Conservation (phyloP, 306 rosid species). For the Albizia julibrissin region DNA sequence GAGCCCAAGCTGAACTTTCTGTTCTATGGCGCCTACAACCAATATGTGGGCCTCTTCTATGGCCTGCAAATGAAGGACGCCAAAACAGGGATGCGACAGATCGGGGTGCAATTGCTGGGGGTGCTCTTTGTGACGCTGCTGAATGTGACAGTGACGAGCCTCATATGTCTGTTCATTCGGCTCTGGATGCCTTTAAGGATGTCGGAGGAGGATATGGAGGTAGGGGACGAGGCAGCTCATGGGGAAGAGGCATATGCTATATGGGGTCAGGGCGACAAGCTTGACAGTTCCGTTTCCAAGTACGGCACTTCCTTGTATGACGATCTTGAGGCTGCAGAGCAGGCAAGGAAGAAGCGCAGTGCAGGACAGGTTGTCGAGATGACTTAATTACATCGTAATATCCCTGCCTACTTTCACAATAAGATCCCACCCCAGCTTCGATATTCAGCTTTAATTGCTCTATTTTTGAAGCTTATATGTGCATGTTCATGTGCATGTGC, state of each 20-base stretch:
- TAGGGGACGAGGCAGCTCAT: slow-evolving; percentile 61
- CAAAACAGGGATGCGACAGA: slow-evolving; percentile 30
- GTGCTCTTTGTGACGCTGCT: slow-evolving; percentile 36
- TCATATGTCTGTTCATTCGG: slow-evolving; percentile 44
- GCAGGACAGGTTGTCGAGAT: slow-evolving; percentile 42
- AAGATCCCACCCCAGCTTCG: background rate
- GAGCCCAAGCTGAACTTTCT: slow-evolving; percentile 40
- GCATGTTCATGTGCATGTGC: background rate
- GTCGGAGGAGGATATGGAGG: slow-evolving; percentile 60
- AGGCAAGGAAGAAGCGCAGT: slow-evolving; percentile 24
- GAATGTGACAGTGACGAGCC: slow-evolving; percentile 41
- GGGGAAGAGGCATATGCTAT: slow-evolving; percentile 63
- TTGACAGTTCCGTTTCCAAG: slow-evolving; percentile 40
- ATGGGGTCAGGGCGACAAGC: slow-evolving; percentile 61
- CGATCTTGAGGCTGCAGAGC: slow-evolving; percentile 38
- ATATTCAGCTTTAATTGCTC: background rate
- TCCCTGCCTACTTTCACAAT: background rate
- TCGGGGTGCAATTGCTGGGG: slow-evolving; percentile 39
- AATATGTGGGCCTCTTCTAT: slow-evolving; percentile 49
- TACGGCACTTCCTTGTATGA: slow-evolving; percentile 46
- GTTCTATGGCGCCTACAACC: background rate
- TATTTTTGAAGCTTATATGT: background rate
- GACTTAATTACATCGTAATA: background rate
- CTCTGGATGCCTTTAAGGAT: slow-evolving; percentile 40
- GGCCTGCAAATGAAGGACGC: slow-evolving; percentile 11